Conservation (phyloP, 1,284 basidiomycete species). For the Porogramme epimiltina region DNA sequence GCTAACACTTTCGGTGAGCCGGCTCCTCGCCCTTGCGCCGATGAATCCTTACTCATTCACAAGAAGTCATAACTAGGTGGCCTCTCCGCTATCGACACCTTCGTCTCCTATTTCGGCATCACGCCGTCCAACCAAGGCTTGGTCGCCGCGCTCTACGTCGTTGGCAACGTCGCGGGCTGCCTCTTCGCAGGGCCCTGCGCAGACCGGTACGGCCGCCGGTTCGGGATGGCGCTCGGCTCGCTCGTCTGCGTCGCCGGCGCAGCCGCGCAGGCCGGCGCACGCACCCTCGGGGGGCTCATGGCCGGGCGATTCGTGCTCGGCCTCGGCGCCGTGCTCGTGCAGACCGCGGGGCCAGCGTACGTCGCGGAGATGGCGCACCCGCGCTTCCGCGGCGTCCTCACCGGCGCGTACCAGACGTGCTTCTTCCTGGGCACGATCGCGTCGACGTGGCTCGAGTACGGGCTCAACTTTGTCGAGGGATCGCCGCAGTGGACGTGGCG, state of each 20-base stretch:
- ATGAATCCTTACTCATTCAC: neutral
- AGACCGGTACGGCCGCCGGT: slow-evolving; percentile 23
- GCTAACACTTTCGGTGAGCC: slow-evolving; percentile 28
- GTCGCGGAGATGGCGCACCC: slow-evolving; percentile 47
- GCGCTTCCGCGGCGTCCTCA: slow-evolving; percentile 33
- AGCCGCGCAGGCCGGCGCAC: slow-evolving; percentile 22
- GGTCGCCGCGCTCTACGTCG: slow-evolving; percentile 25
- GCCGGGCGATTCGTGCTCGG: slow-evolving; percentile 37
- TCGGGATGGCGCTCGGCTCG: slow-evolving; percentile 25
- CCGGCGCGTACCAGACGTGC: slow-evolving; percentile 24
- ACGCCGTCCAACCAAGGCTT: slow-evolving; percentile 21
- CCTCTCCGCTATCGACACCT: slow-evolving; percentile 24
- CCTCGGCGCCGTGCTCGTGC: slow-evolving; percentile 33
- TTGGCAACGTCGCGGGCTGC: slow-evolving; percentile 24
- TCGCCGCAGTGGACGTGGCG: slow-evolving; percentile 25
- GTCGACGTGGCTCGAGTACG: slow-evolving; percentile 28
- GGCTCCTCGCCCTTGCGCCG: too few species aligned
- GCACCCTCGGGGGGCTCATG: slow-evolving; percentile 27
- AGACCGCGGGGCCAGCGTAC: slow-evolving; percentile 43
- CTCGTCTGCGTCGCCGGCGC: slow-evolving; percentile 24
- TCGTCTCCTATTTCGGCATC: slow-evolving; percentile 24
- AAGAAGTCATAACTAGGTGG: slow-evolving; percentile 14
- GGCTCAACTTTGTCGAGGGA: slow-evolving; percentile 20
- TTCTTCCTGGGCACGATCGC: slow-evolving; percentile 27
- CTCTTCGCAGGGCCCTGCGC: slow-evolving; percentile 25